Percentiles rank a stretch among this genome's conserved stretches.
These are phyloP conservation scores for Adiantum capillusveneris DNA, from an alignment of 75 land plant species.

Conservation along the genomic window DNA sequence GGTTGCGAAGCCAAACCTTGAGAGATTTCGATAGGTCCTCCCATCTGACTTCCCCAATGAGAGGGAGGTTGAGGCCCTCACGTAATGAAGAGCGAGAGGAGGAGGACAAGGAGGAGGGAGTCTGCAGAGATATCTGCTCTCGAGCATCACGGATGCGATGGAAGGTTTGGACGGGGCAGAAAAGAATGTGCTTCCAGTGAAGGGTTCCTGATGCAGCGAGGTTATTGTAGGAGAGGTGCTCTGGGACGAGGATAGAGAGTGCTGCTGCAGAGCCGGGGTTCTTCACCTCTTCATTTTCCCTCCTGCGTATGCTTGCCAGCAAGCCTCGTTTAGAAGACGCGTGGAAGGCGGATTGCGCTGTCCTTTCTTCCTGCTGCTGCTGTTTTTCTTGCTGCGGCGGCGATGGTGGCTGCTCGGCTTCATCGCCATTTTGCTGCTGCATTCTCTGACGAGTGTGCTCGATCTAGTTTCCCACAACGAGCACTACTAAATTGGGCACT, in stretches of 20 bases:
- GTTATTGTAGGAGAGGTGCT: background rate
- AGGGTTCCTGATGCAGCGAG: background rate
- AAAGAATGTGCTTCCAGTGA: background rate
- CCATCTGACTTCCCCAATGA: slow-evolving; percentile 54
- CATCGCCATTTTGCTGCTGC: no score
- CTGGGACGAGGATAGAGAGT: background rate
- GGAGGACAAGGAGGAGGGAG: background rate
- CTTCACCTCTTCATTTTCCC: no score
- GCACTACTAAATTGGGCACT: no score
- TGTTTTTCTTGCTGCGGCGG: no score
- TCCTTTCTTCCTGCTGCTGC: no score
- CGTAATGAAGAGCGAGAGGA: background rate
- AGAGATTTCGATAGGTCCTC: slow-evolving; percentile 18
- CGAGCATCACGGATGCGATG: background rate
- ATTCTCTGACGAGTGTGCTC: no score
- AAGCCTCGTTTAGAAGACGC: no score
- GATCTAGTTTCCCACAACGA: no score
- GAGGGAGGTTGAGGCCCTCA: slow-evolving; percentile 42
- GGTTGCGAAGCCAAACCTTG: slow-evolving; percentile 61
- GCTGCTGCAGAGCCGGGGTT: no score
- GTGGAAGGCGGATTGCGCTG: no score
- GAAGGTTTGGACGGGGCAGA: background rate
- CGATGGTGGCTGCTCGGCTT: no score
- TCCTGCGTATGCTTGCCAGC: no score
- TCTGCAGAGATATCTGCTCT: background rate